These are phyloP conservation scores for Chamaecrista fasciculata DNA, from an alignment of 306 rosid species.

Conservation along the genomic window DNA sequence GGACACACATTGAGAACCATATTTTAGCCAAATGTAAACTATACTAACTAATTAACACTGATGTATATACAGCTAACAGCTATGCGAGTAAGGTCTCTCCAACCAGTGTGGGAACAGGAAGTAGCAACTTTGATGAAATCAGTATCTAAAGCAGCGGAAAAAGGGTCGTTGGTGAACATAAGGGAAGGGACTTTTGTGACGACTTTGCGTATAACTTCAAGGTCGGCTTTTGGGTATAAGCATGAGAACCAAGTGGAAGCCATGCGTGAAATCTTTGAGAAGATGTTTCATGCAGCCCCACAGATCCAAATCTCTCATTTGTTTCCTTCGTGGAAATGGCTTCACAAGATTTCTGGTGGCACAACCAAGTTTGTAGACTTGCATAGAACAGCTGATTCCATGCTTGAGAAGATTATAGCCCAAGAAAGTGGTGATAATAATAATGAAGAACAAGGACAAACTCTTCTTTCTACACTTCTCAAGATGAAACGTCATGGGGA, in stretches of 20 bases:
- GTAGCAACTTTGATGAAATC: not conserved
- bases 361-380: no score
- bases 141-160: not conserved
- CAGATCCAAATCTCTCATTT: constrained; percentile 22
- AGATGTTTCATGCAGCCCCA: not conserved
- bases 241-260: constrained; percentile 22
- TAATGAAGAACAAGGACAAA: no score
- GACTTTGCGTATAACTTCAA: not conserved
- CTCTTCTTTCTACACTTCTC: no score
- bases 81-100: constrained; percentile 2
- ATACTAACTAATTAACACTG: no score
- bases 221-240: constrained; percentile 28
- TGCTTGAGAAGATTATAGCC: no score
- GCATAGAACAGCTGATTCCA: no score
- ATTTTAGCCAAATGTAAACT: no score
- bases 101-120: not conserved
- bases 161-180: constrained; percentile 8
- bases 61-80: constrained; percentile 9
- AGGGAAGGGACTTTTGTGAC: not conserved
- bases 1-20: no score
- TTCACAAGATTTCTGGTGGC: no score
- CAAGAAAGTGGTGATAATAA: no score
- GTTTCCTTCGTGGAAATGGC: constrained; percentile 33
- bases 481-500: no score
- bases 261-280: not conserved